Evolutionary conservation across 306 rosid species (phyloP).

Genomic region (Erythrophleum fordii): DNA sequence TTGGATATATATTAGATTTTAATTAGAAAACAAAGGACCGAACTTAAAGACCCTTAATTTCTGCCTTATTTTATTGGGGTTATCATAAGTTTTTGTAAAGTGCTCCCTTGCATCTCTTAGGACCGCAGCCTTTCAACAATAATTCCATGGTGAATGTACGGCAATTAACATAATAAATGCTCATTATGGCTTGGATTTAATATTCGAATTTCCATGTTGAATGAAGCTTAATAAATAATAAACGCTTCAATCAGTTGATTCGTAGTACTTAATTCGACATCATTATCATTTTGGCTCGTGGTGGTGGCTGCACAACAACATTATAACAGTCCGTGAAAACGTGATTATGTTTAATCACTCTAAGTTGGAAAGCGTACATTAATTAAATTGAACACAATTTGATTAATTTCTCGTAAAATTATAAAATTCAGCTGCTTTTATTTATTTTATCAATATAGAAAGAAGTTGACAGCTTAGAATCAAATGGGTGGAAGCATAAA

Average conservation of each 20-base stretch:
- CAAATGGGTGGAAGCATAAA: constrained; percentile 36
- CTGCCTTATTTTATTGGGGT: background rate
- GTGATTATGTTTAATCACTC: constrained; percentile 3
- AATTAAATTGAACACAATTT: constrained; percentile 23
- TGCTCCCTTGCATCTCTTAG: background rate
- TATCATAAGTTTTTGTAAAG: background rate
- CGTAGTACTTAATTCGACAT: constrained; percentile 41
- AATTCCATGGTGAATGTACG: background rate
- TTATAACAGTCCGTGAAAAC: constrained; percentile 29
- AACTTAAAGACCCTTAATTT: background rate
- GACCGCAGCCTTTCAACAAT: constrained; percentile 6
- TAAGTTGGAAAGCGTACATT: constrained; percentile 1
- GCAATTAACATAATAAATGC: background rate
- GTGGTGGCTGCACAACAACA: constrained; percentile 14
- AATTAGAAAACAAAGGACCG: no score
- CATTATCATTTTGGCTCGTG: constrained; percentile 35
- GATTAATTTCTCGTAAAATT: constrained; percentile 30
- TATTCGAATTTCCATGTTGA: background rate
- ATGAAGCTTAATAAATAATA: constrained; percentile 12
- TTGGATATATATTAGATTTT: no score
- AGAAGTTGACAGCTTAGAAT: constrained; percentile 52
- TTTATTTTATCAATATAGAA: constrained; percentile 19
- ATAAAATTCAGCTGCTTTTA: constrained; percentile 37
- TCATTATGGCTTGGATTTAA: constrained; percentile 23
- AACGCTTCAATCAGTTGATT: background rate